These are phyloP conservation scores for Magnaporthales sp. DNA, from an alignment of 2,329 filamentous ascomycete genomes.

Conservation along the genomic window DNA sequence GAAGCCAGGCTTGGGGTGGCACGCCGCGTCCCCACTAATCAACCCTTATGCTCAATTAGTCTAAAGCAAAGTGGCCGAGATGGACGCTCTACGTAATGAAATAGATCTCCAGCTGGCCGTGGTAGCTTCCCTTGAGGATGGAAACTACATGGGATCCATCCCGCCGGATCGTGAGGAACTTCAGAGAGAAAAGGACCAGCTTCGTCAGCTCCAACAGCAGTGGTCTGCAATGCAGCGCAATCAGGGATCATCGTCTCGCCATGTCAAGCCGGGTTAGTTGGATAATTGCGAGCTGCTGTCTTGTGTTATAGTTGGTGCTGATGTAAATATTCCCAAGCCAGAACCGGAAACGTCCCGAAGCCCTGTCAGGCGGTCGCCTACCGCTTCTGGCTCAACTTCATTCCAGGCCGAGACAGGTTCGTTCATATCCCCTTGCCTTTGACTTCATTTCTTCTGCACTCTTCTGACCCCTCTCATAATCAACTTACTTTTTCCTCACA, in stretches of 20 bases:
- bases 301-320: not conserved
- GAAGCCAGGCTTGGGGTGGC: too few relatives aligned
- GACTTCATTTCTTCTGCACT: not conserved
- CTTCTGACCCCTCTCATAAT: not conserved
- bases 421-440: not conserved
- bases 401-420: not conserved
- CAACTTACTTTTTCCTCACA: not conserved
- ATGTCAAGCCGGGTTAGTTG: not conserved
- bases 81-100: constrained; percentile 28
- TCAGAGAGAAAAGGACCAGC: not conserved
- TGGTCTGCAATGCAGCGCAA: not conserved
- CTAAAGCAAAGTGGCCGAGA: constrained; percentile 1
- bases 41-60: not conserved
- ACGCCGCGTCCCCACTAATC: too few relatives aligned
- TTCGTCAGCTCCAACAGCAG: not conserved
- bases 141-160: not conserved
- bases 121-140: constrained; percentile 29
- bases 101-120: constrained; percentile 33
- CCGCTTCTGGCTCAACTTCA: not conserved
- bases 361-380: not conserved
- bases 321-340: not conserved
- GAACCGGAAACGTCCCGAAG: not conserved
- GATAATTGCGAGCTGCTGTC: not conserved
- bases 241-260: not conserved
- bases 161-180: not conserved